A percentile compares a stretch with the other conserved stretches of the same genome.
Conservation (phyloP, 345 rosid species). For the Arabidopsis thaliana region DNA sequence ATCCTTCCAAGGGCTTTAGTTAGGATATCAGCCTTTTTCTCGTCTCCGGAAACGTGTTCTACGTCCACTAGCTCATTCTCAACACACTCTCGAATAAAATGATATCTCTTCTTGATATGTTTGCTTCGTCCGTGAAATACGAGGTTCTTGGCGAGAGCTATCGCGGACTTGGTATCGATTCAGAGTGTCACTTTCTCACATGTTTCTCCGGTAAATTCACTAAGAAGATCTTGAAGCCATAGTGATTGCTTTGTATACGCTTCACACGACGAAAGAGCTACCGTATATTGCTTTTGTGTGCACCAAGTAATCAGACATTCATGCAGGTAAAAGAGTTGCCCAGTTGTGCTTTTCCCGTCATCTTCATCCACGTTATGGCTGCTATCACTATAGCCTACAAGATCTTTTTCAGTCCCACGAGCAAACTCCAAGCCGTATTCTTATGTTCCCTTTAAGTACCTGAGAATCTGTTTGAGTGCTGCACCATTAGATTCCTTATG, state of each 20-base stretch:
- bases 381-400: not conserved
- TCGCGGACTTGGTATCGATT: not conserved
- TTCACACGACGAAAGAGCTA: not conserved
- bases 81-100: not conserved
- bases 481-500: not conserved
- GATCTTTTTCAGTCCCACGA: fast-evolving
- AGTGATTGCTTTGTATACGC: not conserved
- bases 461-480: not conserved
- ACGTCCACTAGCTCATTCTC: not conserved
- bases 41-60: not conserved
- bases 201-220: not conserved
- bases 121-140: not conserved
- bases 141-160: not conserved
- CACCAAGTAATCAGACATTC: not conserved
- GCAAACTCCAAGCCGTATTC: not conserved
- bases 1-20: not conserved
- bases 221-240: not conserved
- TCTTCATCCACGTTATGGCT: not conserved
- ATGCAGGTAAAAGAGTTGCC: not conserved
- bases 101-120: no score
- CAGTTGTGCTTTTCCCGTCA: not conserved
- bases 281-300: not conserved
- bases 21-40: not conserved
- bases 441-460: not conserved
- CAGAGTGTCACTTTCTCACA: not conserved